Evolutionary conservation across 768 basidiomycete genomes (phyloP), one percentile per base, ranked within the genome.

Genomic region (Trametes meyenii): DNA sequence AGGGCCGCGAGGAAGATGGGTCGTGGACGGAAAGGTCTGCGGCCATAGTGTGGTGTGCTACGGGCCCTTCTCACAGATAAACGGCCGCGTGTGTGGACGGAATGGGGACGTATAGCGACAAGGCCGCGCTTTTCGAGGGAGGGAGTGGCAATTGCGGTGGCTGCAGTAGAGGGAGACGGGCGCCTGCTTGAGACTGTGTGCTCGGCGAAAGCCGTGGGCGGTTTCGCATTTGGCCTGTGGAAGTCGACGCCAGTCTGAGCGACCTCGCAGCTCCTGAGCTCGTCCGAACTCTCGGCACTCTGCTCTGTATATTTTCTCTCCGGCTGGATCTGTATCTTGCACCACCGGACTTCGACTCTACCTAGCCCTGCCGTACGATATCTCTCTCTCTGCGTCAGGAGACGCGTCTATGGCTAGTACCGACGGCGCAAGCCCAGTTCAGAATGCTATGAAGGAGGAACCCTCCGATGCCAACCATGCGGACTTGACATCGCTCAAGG

Each of bases 391-490:
- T 76, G 85, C 86, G 87, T 88, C 86, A 78, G 74, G 64, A 75
- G 83, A 87, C 88, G 88, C 87, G 89, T 89, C 78, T 85, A 91
- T 91, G 89, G 89, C 88, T 73, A 79, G 84, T 79, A 81, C 75
- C 76, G 85, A 83, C 74, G 76, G 76, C 70, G 72, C 77, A 75
- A 75, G 74, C 76, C 74, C 75, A 74, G 70, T 78, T 70, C 81
- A 81, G 71, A 74, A 75, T 72, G 78, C 64, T 53, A 63, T 63
- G 64, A 56, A 66, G 62, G 68, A 53, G 60, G 71, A 68, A 58
- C 59, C 26, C 10, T 36, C 36, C 39, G 49, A 58, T 54, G 57
- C 43, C 12, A 33, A 38, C 35, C 57, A 53, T 35, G 14, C 42
- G 33, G 53, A 35, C 35, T 5, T 64, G 57, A 65, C 48, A 21